phyloP scores from a whole-genome alignment of 768 basidiomycete species.

The Termitomyces sp. region DNA sequence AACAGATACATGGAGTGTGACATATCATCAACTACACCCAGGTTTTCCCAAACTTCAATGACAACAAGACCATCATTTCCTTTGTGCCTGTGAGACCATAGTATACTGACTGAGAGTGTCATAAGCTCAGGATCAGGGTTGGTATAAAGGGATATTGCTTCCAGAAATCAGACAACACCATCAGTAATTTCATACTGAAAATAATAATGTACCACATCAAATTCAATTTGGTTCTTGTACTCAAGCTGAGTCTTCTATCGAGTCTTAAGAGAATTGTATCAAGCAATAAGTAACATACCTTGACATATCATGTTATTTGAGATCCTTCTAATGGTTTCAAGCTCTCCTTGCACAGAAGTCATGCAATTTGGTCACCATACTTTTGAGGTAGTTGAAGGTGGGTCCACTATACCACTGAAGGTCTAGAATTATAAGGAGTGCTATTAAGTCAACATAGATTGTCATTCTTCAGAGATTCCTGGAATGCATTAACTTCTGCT shows the following conservation, averaged over 20 bases:
- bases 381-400: constrained; percentile 10
- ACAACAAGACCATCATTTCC: too few relatives aligned
- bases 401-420: constrained; percentile 13
- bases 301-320: not conserved
- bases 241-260: not conserved
- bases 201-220: constrained; percentile 10
- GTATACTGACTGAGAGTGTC: not conserved
- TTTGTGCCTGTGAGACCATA: constrained; percentile 9
- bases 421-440: constrained; percentile 1
- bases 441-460: not conserved
- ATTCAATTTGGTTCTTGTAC: constrained; percentile 8
- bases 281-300: not conserved
- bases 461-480: not conserved
- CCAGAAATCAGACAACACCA: constrained; percentile 1
- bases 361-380: constrained; percentile 16
- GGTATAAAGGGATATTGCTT: constrained; percentile 6
- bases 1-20: too few relatives aligned
- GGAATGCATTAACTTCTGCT: not conserved
- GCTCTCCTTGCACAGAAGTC: constrained; percentile 12
- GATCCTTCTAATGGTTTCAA: not conserved
- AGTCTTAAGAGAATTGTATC: not conserved
- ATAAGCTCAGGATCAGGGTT: constrained; percentile 4
- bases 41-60: constrained; percentile 1
- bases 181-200: not conserved
- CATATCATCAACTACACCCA: too few relatives aligned